Evolutionary conservation across 306 rosid species (phyloP).

Genomic region (Pyrus bretschneideri): DNA sequence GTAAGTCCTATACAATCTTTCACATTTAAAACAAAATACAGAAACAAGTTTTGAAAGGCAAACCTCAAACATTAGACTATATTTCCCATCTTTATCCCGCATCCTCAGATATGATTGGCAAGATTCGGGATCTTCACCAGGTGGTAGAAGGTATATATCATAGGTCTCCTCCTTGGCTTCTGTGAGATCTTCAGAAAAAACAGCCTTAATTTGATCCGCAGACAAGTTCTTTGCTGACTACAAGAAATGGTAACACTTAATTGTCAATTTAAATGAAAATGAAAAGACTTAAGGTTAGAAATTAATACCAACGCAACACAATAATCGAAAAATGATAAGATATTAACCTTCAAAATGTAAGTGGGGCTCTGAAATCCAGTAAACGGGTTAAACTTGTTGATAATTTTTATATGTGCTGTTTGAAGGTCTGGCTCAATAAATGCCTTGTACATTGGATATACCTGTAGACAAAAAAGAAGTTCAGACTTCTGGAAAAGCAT

Average conservation of each 20-base stretch:
- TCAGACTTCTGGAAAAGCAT: slow-evolving; percentile 21
- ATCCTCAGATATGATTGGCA: slow-evolving; percentile 97
- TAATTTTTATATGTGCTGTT: slow-evolving; percentile 90
- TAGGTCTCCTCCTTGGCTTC: slow-evolving; percentile 82
- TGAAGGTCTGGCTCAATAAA: slow-evolving; percentile 96
- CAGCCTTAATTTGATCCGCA: slow-evolving; percentile 65
- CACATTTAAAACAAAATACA: slow-evolving; percentile 1
- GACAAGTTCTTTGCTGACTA: slow-evolving; percentile 73
- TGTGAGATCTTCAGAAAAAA: slow-evolving; percentile 56
- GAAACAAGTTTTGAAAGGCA: slow-evolving; percentile 17
- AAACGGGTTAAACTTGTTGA: slow-evolving; percentile 92
- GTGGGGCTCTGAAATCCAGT: slow-evolving; percentile 96
- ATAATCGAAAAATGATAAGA: background rate
- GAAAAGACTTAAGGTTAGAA: slow-evolving; percentile 1
- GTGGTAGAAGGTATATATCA: slow-evolving; percentile 96
- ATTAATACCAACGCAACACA: slow-evolving; percentile 11
- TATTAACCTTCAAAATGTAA: slow-evolving; percentile 78
- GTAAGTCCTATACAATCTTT: background rate
- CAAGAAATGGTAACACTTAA: slow-evolving; percentile 24
- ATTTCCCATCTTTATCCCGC: slow-evolving; percentile 98
- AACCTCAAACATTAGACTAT: slow-evolving; percentile 99
- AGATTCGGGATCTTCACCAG: slow-evolving; percentile 98
- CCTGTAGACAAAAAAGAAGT: slow-evolving; percentile 43
- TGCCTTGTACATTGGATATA: slow-evolving; percentile 99
- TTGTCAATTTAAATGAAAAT: slow-evolving; percentile 13